Conservation (phyloP, 768 basidiomycete species). For the Heimioporus sp. region DNA sequence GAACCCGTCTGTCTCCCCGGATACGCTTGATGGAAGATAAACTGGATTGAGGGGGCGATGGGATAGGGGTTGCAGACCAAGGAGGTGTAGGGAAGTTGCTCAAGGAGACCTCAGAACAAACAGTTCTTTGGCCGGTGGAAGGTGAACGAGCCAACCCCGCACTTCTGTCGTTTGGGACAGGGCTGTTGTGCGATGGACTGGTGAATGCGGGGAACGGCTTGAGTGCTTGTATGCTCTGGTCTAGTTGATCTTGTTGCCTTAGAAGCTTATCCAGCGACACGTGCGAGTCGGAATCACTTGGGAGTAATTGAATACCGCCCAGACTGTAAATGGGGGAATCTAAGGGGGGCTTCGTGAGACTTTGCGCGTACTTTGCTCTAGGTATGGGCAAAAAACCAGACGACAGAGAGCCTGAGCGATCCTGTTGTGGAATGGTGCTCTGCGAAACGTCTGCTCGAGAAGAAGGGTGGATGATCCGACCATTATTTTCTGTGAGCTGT, state of each 20-base stretch:
- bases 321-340: slow-evolving; percentile 49
- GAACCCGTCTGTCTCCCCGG: slow-evolving; percentile 21
- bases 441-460: not conserved
- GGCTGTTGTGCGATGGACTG: slow-evolving; percentile 34
- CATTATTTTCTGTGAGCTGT: slow-evolving; percentile 5
- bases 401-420: not conserved
- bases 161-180: slow-evolving; percentile 21
- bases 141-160: slow-evolving; percentile 18
- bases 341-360: not conserved
- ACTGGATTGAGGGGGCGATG: slow-evolving; percentile 17
- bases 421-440: not conserved
- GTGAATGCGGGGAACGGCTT: slow-evolving; percentile 38
- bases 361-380: not conserved
- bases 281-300: slow-evolving; percentile 16
- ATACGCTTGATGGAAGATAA: slow-evolving; percentile 16
- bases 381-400: not conserved
- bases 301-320: slow-evolving; percentile 29
- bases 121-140: slow-evolving; percentile 26
- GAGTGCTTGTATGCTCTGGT: slow-evolving; percentile 60
- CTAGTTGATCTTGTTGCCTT: slow-evolving; percentile 62
- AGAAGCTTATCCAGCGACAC: slow-evolving; percentile 51
- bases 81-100: slow-evolving; percentile 72
- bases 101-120: slow-evolving; percentile 57
- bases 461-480: not conserved
- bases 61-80: slow-evolving; percentile 16